phyloP scores from a whole-genome alignment of 495 filamentous ascomycete genomes.

The Penicillium canescens region DNA sequence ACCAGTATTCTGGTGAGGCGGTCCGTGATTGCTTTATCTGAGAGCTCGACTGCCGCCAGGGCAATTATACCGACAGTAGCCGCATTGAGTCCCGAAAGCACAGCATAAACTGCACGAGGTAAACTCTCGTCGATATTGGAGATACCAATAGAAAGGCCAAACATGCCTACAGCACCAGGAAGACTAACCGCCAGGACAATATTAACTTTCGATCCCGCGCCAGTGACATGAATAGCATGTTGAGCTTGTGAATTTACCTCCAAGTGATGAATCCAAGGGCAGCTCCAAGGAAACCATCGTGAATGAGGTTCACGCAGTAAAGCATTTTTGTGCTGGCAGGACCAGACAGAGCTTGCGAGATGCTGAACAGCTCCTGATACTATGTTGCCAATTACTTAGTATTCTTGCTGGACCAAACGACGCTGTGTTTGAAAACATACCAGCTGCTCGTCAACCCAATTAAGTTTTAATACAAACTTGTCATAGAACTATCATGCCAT shows the following conservation, averaged over 20 bases:
- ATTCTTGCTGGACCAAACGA: neutral
- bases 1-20: neutral
- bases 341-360: conserved; percentile 3
- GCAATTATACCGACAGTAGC: conserved; percentile 7
- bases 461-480: neutral
- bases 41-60: conserved; percentile 3
- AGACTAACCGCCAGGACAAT: neutral
- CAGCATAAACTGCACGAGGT: neutral
- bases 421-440: neutral
- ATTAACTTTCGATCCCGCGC: too few relatives aligned
- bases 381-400: neutral
- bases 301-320: conserved; percentile 2
- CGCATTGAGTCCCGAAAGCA: conserved; percentile 3
- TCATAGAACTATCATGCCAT: neutral
- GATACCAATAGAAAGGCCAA: neutral
- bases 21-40: conserved; percentile 1
- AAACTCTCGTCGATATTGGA: neutral
- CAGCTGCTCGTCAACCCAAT: neutral
- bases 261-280: conserved; percentile 1
- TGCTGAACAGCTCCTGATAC: conserved; percentile 4
- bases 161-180: neutral
- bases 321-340: conserved; percentile 4
- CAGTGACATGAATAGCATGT: too few relatives aligned
- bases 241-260: neutral
- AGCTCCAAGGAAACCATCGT: neutral